Base-by-base conservation (phyloP, 2,329 filamentous ascomycete species). In the Apiospora marii region DNA sequence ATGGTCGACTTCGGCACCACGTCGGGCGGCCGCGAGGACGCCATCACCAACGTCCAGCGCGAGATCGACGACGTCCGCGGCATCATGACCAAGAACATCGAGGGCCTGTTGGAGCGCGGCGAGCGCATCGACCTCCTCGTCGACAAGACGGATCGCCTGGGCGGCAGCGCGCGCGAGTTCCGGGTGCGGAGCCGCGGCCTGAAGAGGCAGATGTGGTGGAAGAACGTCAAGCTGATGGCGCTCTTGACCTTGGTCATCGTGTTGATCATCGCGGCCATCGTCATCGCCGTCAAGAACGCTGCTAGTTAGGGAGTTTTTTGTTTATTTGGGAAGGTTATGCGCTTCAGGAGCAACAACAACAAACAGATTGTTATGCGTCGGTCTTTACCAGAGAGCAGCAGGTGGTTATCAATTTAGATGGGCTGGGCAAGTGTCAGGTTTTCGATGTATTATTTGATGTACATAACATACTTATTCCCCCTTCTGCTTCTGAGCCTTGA, bases 121-220 rank as follows among this genome's bases (percentile, higher is more conserved):
- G 96, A 99, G 88, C 88, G 96, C 75, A 96, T 99, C 80, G 95
- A 98, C 84, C 83, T 98, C 77, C 85, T 99, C 67, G 95, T 99
- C 30, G 95, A 98, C 82, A 98, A 99, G 90, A 99, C 97, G 68
- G 96, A 98, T 81, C 88, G 95, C 61, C 83, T 99, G 51, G 96
- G 96, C 19, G 94, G 94, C 41, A 96, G 91, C 81, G 95, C 96
- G 70, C 88, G 92, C 78, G 96, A 99, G 81, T 99, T 99, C 81
- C 87, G 96, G 70, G 92, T 98, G 24, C 88, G 96, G 77, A 97
- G 93, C 81, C 87, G 95, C 37, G 95, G 94, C 0, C 83, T 99
- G 78, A 93, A 96, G 85, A 89, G 97, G 80, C 90, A 92, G 83
- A 98, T 99, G 96, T 99, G 96, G 96, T 98, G 96, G 96, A 98